Conservation (phyloP, 495 filamentous ascomycete species). For the Aspergillus bridgeri region DNA sequence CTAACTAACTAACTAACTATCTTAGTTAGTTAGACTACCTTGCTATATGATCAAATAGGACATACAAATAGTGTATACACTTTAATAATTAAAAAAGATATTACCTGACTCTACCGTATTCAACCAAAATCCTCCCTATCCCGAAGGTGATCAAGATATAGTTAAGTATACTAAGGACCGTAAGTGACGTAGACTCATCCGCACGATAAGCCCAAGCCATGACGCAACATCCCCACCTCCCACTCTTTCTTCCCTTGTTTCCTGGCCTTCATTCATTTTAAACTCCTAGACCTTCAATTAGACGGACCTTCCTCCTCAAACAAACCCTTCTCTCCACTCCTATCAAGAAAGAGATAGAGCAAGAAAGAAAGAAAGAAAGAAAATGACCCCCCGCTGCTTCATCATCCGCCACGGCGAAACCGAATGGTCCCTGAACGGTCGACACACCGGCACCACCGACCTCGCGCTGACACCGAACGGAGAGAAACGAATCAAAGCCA, state of each 20-base stretch:
- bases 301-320: no score
- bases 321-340: neutral
- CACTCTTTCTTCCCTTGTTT: neutral
- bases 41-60: no score
- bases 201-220: neutral
- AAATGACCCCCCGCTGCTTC: slow-evolving; percentile 79
- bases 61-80: no score
- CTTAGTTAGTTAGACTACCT: no score
- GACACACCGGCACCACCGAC: slow-evolving; percentile 85
- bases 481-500: slow-evolving; percentile 77
- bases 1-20: no score
- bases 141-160: no score
- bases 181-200: no score
- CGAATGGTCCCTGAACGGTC: slow-evolving; percentile 92
- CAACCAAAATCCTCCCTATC: no score
- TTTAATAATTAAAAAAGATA: no score
- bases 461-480: slow-evolving; percentile 83
- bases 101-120: no score
- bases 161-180: no score
- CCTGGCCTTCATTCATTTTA: neutral
- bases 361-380: slow-evolving; percentile 3
- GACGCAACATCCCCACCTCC: slow-evolving; percentile 10
- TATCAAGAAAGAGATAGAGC: neutral
- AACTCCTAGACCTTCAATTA: no score
- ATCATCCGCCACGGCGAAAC: slow-evolving; percentile 94